Evolutionary conservation across 1,284 basidiomycete species (phyloP).

Genomic region (Moesziomyces sp.): DNA sequence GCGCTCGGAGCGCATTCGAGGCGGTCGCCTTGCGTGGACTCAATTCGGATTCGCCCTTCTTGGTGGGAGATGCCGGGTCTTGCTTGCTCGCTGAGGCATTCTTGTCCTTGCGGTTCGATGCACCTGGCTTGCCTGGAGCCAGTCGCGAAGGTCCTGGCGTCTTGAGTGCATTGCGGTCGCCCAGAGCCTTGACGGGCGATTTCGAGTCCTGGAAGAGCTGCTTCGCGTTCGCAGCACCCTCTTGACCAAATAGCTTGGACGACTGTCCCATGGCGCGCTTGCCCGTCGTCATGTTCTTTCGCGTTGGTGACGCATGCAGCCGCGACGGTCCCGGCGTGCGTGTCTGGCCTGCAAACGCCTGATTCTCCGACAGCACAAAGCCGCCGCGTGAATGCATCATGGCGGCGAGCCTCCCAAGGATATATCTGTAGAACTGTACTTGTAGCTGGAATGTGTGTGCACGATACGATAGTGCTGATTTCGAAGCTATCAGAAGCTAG

Average conservation of each 20-base stretch:
- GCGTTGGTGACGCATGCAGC: conserved; percentile 28
- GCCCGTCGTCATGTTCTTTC: conserved; percentile 46
- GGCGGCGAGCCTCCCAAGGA: not conserved
- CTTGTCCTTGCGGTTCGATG: conserved; percentile 23
- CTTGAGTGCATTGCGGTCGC: conserved; percentile 36
- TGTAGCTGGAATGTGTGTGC: too few species aligned
- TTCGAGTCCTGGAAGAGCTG: conserved; percentile 48
- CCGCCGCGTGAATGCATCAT: conserved; percentile 51
- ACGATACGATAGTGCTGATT: too few species aligned
- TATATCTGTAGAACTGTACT: too few species aligned
- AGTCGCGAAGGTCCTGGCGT: conserved; percentile 32
- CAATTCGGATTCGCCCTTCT: conserved; percentile 23
- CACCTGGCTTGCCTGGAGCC: conserved; percentile 13
- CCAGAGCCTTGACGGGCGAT: conserved; percentile 41
- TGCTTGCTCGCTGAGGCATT: conserved; percentile 4
- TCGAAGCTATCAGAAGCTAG: too few species aligned
- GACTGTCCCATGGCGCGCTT: conserved; percentile 30
- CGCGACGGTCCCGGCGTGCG: conserved; percentile 44
- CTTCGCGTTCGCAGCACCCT: conserved; percentile 19
- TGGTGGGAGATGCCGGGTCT: conserved; percentile 13
- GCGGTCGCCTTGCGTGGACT: conserved; percentile 40
- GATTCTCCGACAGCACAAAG: conserved; percentile 47
- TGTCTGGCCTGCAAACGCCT: conserved; percentile 39
- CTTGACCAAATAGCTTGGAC: conserved; percentile 30
- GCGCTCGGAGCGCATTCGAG: conserved; percentile 26